Evolutionary conservation across 352 stramenopile genomes (phyloP), one percentile per base, ranked within the genome.

Genomic region (Globisporangium cylindrosporum): DNA sequence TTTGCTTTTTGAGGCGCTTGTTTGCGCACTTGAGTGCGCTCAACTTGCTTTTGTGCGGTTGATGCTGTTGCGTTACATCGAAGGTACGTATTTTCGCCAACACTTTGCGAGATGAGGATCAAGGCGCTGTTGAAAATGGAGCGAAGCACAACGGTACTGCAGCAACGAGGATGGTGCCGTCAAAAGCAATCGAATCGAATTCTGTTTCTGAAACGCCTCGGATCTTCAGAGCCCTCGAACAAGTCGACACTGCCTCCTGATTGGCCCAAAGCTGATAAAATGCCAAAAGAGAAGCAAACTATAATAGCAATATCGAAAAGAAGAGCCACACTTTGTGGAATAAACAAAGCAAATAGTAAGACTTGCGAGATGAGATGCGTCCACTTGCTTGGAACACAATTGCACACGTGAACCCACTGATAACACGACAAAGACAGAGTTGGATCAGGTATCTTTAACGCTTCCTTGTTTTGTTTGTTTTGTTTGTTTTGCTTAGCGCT

Each of bases 261-360:
- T 66, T 66, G 60, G 60, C 10, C 4, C n/a, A 62, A 43, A 29
- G 36, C 36, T 43, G 24, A 62, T 62, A 62, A 62, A 62, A 62
- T 43, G 24, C n/a, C 48, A 55, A 55, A 43, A 43, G 10, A 43
- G 36, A 43, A 43, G 36, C 10, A 12, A 43, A 43, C 9, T 8
- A 55, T 38, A 53, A 63, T 32, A 32, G 29, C 29, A 3, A 24
- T 36, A 29, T 32, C 57, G 57, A n/a, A 53, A 53, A 53, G 29
- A 46, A 51, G 15, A 36, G 48, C 15, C 32, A 32, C 29, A 32
- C 29, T 32, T 32, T 32, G 29, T 32, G 29, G 29, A 32, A 32
- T 32, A 32, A 29, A 29, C 2, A 29, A 32, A 32, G 29, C 29
- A 32, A 32, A 32, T 32, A 32, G 29, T 0, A 32, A 32, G 29